phyloP scores from a whole-genome alignment of 2,329 filamentous ascomycete genomes.

The Monilinia polystroma region DNA sequence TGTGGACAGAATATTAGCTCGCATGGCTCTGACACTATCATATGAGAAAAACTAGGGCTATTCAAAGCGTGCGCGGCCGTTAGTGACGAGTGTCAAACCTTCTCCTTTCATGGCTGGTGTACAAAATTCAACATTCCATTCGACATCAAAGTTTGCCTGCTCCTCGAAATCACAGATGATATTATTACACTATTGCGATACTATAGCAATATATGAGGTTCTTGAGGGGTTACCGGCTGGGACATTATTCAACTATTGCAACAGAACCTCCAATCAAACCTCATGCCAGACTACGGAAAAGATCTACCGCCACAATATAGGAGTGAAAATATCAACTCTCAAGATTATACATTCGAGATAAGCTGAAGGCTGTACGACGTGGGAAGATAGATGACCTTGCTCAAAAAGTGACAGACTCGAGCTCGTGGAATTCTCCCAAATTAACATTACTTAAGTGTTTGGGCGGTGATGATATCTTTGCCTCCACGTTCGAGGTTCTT shows the following conservation, averaged over 20 bases:
- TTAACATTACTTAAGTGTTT: neutral
- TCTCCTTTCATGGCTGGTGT: neutral
- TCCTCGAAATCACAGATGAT: neutral
- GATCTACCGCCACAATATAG: neutral
- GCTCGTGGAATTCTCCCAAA: neutral
- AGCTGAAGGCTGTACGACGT: neutral
- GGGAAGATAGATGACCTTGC: neutral
- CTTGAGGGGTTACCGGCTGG: neutral
- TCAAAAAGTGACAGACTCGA: neutral
- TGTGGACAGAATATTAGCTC: neutral
- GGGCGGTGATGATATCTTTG: neutral
- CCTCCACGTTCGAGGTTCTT: neutral
- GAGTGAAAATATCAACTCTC: neutral
- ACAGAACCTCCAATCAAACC: neutral
- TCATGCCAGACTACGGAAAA: neutral
- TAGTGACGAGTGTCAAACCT: neutral
- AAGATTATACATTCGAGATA: neutral
- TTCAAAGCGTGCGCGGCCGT: neutral
- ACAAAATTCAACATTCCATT: neutral
- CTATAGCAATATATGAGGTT: neutral
- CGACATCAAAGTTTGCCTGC: too few species aligned
- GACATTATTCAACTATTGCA: neutral
- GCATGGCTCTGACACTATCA: neutral
- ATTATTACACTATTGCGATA: neutral
- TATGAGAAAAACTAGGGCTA: neutral